phyloP scores from a whole-genome alignment of 2,329 filamentous ascomycete species.

The Aspergillus texensis region DNA sequence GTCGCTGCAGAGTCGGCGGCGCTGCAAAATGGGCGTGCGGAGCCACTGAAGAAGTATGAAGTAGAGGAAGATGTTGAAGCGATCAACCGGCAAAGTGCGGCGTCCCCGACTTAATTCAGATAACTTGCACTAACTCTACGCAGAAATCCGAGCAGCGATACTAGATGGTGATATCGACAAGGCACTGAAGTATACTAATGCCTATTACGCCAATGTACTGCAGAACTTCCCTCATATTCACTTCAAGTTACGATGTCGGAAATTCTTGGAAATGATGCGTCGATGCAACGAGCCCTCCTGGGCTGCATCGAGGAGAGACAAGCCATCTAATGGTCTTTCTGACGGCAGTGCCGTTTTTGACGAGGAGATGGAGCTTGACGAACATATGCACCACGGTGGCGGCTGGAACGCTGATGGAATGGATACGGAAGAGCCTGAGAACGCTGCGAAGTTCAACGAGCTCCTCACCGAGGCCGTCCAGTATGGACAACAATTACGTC shows the following conservation, averaged over 20 bases:
- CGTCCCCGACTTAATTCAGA: neutral
- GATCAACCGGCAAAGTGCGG: slow-evolving; percentile 78
- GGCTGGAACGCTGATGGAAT: slow-evolving; percentile 51
- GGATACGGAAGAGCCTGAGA: slow-evolving; percentile 56
- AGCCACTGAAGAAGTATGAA: slow-evolving; percentile 62
- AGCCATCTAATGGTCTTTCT: slow-evolving; percentile 41
- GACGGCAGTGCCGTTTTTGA: slow-evolving; percentile 51
- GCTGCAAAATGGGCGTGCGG: slow-evolving; percentile 60
- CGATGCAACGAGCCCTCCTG: slow-evolving; percentile 66
- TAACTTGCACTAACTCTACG: neutral
- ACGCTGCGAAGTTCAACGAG: slow-evolving; percentile 44
- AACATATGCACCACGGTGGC: slow-evolving; percentile 45
- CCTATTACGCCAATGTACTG: slow-evolving; percentile 79
- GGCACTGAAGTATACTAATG: slow-evolving; percentile 78
- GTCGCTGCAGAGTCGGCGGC: slow-evolving; percentile 73
- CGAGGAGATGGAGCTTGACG: slow-evolving; percentile 62
- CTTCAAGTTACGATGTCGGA: slow-evolving; percentile 84
- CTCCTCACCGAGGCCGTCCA: slow-evolving; percentile 71
- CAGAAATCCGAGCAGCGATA: slow-evolving; percentile 84
- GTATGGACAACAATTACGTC: slow-evolving; percentile 78
- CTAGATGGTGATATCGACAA: slow-evolving; percentile 90
- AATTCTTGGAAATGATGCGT: slow-evolving; percentile 94
- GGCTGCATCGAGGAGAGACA: slow-evolving; percentile 39
- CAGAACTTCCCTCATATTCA: slow-evolving; percentile 79
- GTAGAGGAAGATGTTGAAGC: slow-evolving; percentile 84